These are phyloP conservation scores for Globisporangium radiosum DNA, from an alignment of 352 stramenopile species.

Conservation along the genomic window DNA sequence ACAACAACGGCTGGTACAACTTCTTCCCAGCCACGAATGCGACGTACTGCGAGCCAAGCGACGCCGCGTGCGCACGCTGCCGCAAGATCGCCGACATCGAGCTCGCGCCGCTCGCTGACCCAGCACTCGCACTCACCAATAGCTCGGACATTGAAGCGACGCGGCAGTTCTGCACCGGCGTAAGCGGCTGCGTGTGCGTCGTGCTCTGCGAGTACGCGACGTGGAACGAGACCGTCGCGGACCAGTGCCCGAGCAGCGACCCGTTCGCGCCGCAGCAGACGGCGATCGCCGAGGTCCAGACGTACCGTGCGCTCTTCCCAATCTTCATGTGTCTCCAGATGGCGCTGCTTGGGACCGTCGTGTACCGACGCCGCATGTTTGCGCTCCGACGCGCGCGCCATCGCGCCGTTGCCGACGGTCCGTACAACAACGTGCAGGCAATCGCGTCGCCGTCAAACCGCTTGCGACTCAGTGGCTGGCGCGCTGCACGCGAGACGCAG, in stretches of 20 bases:
- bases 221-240: constrained; percentile 45
- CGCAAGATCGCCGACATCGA: constrained; percentile 21
- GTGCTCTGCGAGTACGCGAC: constrained; percentile 45
- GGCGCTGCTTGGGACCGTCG: constrained; percentile 40
- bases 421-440: constrained; percentile 69
- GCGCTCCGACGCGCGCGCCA: constrained; percentile 16
- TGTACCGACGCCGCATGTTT: constrained; percentile 50
- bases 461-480: constrained; percentile 58
- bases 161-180: constrained; percentile 49
- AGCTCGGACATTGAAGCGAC: constrained; percentile 21
- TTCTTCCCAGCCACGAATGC: constrained; percentile 61
- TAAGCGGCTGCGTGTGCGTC: constrained; percentile 54
- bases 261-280: constrained; percentile 13
- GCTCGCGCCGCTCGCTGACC: constrained; percentile 14
- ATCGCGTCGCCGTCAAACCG: constrained; percentile 66
- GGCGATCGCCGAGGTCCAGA: constrained; percentile 16
- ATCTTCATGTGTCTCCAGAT: constrained; percentile 70
- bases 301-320: constrained; percentile 54
- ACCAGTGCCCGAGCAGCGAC: constrained; percentile 31
- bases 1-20: constrained; percentile 39
- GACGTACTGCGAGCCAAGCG: constrained; percentile 49
- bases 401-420: constrained; percentile 21
- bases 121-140: constrained; percentile 23
- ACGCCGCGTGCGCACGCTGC: constrained; percentile 49
- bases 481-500: constrained; percentile 36